Conservation (phyloP, 192 early-diverging fungal species). For the Irineochytrium annulatum region DNA sequence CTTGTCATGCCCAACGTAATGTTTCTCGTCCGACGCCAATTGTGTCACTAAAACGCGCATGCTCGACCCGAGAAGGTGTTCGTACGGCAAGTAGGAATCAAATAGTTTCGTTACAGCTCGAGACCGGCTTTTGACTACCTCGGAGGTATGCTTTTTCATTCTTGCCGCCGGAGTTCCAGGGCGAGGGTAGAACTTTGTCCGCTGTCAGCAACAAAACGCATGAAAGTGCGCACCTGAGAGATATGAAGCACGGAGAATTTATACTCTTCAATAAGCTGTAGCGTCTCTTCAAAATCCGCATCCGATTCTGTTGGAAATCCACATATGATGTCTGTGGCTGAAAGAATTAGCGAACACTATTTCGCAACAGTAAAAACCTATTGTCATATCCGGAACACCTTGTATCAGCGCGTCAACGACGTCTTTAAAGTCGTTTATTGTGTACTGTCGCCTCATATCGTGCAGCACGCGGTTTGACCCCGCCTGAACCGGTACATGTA, state of each 20-base stretch:
- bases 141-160: constrained; percentile 35
- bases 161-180: constrained; percentile 59
- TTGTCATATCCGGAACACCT: no score
- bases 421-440: constrained; percentile 37
- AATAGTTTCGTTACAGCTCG: constrained; percentile 41
- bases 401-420: constrained; percentile 34
- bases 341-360: constrained; percentile 39
- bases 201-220: neutral
- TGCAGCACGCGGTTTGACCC: constrained; percentile 44
- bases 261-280: constrained; percentile 38
- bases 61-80: constrained; percentile 18
- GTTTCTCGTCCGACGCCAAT: constrained; percentile 36
- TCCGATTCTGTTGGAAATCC: constrained; percentile 56
- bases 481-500: constrained; percentile 59
- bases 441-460: constrained; percentile 52
- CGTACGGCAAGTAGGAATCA: constrained; percentile 38
- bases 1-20: constrained; percentile 53
- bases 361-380: no score
- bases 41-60: constrained; percentile 47
- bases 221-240: constrained; percentile 26
- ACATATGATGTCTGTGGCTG: constrained; percentile 59
- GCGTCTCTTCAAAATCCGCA: constrained; percentile 48
- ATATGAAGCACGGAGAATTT: constrained; percentile 54
- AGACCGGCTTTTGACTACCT: constrained; percentile 47
- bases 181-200: constrained; percentile 53